Conservation (phyloP, 306 rosid species). For the Senna tora region DNA sequence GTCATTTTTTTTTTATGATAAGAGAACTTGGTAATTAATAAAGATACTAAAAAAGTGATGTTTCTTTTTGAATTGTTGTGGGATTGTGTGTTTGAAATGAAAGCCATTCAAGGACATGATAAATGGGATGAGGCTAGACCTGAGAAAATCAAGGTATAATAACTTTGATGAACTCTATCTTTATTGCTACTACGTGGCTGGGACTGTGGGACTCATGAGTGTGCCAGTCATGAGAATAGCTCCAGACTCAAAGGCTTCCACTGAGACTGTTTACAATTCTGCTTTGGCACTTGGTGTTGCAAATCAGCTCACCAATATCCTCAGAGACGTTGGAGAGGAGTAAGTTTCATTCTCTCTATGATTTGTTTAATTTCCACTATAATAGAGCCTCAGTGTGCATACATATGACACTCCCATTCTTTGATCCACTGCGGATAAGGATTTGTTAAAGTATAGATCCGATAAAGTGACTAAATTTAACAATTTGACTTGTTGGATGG, state of each 20-base stretch:
- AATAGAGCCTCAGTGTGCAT: no score
- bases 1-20: no score
- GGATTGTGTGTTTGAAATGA: neutral
- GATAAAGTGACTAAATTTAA: no score
- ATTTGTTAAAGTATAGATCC: no score
- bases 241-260: slow-evolving; percentile 77
- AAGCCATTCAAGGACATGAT: slow-evolving; percentile 98
- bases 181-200: slow-evolving; percentile 97
- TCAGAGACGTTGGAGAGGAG: slow-evolving; percentile 99
- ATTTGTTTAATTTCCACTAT: no score
- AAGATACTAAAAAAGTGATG: no score
- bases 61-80: no score
- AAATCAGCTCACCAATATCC: slow-evolving; percentile 95
- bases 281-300: slow-evolving; percentile 95
- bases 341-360: slow-evolving; percentile 45
- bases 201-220: slow-evolving; percentile 99
- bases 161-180: slow-evolving; percentile 93
- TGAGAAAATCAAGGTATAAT: slow-evolving; percentile 80
- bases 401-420: no score
- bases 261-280: slow-evolving; percentile 84
- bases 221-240: slow-evolving; percentile 96
- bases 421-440: no score
- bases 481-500: no score
- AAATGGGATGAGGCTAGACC: slow-evolving; percentile 92
- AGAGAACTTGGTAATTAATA: no score